Conservation (phyloP, 2,329 filamentous ascomycete species). For the Pestalotiopsis fici region DNA sequence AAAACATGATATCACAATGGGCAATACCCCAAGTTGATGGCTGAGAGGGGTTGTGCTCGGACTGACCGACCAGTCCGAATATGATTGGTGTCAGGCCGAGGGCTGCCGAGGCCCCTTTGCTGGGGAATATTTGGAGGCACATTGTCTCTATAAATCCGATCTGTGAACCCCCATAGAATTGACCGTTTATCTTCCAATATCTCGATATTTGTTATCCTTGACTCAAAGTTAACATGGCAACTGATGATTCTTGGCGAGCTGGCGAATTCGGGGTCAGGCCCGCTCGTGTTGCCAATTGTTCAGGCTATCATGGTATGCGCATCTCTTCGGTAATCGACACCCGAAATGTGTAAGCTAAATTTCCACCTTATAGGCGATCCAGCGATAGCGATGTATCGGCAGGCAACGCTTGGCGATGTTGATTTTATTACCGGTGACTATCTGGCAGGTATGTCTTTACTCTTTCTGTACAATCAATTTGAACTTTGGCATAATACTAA, state of each 20-base stretch:
- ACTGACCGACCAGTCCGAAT: neutral
- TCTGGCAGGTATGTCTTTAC: neutral
- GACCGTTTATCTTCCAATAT: neutral
- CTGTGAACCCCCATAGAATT: neutral
- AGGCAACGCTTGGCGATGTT: constrained; percentile 8
- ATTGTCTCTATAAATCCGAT: neutral
- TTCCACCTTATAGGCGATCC: neutral
- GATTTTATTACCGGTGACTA: constrained; percentile 15
- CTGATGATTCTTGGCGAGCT: neutral
- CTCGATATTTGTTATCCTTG: neutral
- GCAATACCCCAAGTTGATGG: neutral
- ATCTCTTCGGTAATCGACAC: neutral
- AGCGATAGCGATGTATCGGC: neutral
- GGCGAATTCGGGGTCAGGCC: constrained; percentile 3
- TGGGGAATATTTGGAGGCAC: neutral
- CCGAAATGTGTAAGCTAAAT: too few relatives aligned
- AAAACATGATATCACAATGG: neutral
- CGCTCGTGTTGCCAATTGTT: neutral
- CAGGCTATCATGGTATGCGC: neutral
- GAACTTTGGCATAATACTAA: neutral
- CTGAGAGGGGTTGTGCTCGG: neutral
- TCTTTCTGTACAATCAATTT: neutral
- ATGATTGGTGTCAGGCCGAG: too few relatives aligned
- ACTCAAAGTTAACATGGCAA: neutral
- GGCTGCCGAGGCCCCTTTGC: neutral